Base-by-base conservation (phyloP, 192 early-diverging fungal species). In the Allomyces javanicus region DNA sequence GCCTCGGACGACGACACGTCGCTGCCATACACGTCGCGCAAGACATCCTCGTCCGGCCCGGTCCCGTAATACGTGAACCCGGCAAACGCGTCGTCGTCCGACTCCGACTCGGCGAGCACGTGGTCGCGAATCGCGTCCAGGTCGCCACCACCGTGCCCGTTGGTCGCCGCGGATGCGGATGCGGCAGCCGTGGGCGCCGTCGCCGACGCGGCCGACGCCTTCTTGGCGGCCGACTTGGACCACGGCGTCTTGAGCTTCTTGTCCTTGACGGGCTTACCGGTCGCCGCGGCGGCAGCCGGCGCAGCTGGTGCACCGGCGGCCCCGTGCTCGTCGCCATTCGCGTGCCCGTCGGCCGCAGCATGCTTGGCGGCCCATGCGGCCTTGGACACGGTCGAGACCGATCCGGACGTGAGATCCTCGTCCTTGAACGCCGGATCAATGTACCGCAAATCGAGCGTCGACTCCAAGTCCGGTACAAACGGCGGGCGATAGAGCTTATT, bases 401-500 rank as follows among this genome's bases (percentile, higher is more conserved):
- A 58, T 6, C 50, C 50, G 50, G 17, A 14, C 17, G 12, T 14
- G 4, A 58, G 12, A n/a, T 58, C 50, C 50, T 78, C 77, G 33
- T 75, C 72, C 50, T 73, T 75, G 71, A 78, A 78, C 72, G 73
- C 71, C 12, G 77, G 77, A 44, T 78, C 77, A 66, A 78, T 78
- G 62, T 78, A 71, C 63, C 71, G 72, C 61, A 78, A 67, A 23
- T 78, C 77, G 62, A 78, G 75, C 12, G 74, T 76, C 44, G 79
- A 72, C 65, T 71, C 73, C 66, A 86, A 81, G 43, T 80, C 75
- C 44, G 86, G 86, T 63, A 85, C 83, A 72, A 85, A 85, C 25
- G 86, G 86, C 45, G 86, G 86, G 50, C 72, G 77, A 10, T 81
- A 75, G 65, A 84, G 73, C 69, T 83, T 81, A 61, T 76, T 77